phyloP scores from a whole-genome alignment of 176 grass and related monocot species.

The Ampelocalamus luodianensis region DNA sequence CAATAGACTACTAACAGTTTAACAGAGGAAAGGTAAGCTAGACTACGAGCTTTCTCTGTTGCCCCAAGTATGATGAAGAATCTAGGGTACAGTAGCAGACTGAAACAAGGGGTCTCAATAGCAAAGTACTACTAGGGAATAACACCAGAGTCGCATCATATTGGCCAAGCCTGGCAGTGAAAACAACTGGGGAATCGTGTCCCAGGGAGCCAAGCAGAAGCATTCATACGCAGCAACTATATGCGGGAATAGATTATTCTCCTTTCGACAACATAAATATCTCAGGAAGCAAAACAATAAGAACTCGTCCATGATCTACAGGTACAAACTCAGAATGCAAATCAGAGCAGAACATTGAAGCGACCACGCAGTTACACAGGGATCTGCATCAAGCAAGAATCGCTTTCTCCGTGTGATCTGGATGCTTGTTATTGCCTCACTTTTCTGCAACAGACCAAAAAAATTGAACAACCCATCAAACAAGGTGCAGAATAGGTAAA shows the following conservation, averaged over 20 bases:
- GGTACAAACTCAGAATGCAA: slow-evolving; percentile 33
- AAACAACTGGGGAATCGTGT: not conserved
- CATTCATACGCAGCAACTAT: not conserved
- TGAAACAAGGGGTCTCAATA: not conserved
- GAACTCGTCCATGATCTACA: slow-evolving; percentile 33
- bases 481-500: not conserved
- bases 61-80: not conserved
- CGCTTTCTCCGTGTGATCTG: slow-evolving; percentile 13
- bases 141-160: not conserved
- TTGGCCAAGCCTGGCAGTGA: not conserved
- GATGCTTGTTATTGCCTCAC: slow-evolving; percentile 8
- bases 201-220: not conserved
- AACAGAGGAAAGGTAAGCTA: too few relatives aligned
- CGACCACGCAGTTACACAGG: slow-evolving; percentile 24
- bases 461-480: not conserved
- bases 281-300: not conserved
- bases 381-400: slow-evolving; percentile 13
- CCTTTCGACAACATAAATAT: slow-evolving; percentile 10
- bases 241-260: slow-evolving; percentile 22
- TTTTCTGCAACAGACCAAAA: slow-evolving; percentile 36
- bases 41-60: too few relatives aligned
- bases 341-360: not conserved
- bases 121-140: not conserved
- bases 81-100: not conserved
- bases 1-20: too few relatives aligned